A percentile compares a stretch with the other conserved stretches of the same genome.
These are phyloP conservation scores for Zanthoxylum bungeanum DNA, from an alignment of 345 rosid genomes.

Conservation along the genomic window DNA sequence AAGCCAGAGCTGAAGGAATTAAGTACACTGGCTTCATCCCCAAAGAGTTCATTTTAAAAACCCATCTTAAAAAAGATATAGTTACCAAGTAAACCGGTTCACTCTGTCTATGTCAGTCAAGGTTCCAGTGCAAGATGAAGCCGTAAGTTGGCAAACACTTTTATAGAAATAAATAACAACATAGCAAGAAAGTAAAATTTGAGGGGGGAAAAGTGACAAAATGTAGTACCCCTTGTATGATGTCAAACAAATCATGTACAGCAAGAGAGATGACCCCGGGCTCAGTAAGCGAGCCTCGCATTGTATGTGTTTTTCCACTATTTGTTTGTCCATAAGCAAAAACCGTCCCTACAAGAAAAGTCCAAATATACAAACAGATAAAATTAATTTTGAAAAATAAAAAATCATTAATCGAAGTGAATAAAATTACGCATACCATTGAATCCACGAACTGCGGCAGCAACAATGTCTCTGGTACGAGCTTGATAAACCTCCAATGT, in stretches of 20 bases:
- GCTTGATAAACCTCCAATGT: constrained; percentile 66
- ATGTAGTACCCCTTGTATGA: constrained; percentile 55
- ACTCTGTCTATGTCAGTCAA: background rate
- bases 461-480: constrained; percentile 70
- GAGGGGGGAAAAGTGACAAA: background rate
- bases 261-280: constrained; percentile 92
- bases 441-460: constrained; percentile 87
- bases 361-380: background rate
- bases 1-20: background rate
- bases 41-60: background rate
- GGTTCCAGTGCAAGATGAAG: background rate
- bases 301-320: constrained; percentile 94
- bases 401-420: background rate
- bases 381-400: background rate
- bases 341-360: constrained; percentile 61
- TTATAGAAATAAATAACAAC: background rate
- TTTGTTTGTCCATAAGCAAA: constrained; percentile 98
- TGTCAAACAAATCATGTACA: constrained; percentile 64
- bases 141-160: background rate
- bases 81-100: background rate
- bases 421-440: constrained; percentile 51
- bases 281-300: constrained; percentile 79
- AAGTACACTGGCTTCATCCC: background rate
- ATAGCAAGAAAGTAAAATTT: background rate
- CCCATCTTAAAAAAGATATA: background rate